Conservation (phyloP, 1,139 yeast species). For the Arxiozyma slooffiae region DNA sequence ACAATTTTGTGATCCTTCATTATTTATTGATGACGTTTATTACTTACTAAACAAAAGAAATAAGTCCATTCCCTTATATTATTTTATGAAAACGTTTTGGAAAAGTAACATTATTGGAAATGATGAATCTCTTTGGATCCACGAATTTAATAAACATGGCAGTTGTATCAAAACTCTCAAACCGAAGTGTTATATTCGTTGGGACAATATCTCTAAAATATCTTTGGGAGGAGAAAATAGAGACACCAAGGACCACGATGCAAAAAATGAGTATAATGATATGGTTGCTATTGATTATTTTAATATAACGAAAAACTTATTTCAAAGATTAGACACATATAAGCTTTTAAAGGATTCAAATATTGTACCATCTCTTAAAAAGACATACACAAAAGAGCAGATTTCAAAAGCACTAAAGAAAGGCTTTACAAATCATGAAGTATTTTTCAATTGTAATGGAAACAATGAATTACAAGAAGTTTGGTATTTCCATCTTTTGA, state of each 20-base stretch:
- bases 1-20: constrained; percentile 62
- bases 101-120: constrained; percentile 63
- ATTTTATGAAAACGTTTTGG: constrained; percentile 59
- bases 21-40: constrained; percentile 48
- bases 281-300: constrained; percentile 74
- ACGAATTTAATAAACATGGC: constrained; percentile 92
- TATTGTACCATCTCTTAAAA: constrained; percentile 52
- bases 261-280: constrained; percentile 22
- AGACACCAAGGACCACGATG: neutral
- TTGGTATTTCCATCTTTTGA: constrained; percentile 78
- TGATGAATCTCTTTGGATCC: constrained; percentile 78
- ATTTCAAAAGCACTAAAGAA: constrained; percentile 53
- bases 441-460: constrained; percentile 63
- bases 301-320: constrained; percentile 54
- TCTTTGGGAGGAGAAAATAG: neutral
- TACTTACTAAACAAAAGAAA: constrained; percentile 38
- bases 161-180: constrained; percentile 78
- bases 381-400: constrained; percentile 55
- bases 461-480: constrained; percentile 67
- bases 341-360: constrained; percentile 58
- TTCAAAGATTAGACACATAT: constrained; percentile 58
- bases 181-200: constrained; percentile 52
- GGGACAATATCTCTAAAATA: constrained; percentile 15
- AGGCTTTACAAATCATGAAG: constrained; percentile 50
- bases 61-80: constrained; percentile 32